phyloP scores from a whole-genome alignment of 148 eudicot species.

The Diospyros lotus region DNA sequence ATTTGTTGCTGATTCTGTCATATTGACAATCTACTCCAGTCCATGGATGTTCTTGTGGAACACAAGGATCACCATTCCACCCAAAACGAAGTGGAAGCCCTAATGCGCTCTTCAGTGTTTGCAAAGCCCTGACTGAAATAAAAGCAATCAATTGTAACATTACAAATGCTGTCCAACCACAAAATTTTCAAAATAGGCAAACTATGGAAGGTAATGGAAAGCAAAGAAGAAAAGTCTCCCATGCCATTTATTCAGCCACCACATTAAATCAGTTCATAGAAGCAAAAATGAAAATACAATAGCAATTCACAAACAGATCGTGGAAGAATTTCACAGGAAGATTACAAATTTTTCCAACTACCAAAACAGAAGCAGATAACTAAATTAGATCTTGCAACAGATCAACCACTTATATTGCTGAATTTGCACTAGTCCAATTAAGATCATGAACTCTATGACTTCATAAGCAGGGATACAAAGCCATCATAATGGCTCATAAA shows the following conservation, averaged over 20 bases:
- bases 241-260: slow-evolving; percentile 1
- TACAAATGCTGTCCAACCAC: neutral
- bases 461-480: neutral
- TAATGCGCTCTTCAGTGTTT: slow-evolving; percentile 57
- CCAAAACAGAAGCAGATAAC: slow-evolving; percentile 1
- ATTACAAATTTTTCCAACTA: neutral
- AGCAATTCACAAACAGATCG: neutral
- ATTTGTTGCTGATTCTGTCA: slow-evolving; percentile 49
- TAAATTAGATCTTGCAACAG: neutral
- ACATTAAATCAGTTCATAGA: neutral
- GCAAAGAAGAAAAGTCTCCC: slow-evolving; percentile 1
- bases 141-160: neutral
- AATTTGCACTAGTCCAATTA: neutral
- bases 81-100: slow-evolving; percentile 96
- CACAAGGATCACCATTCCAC: slow-evolving; percentile 99
- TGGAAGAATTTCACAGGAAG: neutral
- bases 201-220: slow-evolving; percentile 10
- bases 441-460: neutral
- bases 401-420: neutral
- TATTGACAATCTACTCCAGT: slow-evolving; percentile 89
- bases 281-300: neutral
- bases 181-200: neutral
- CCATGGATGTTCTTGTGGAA: slow-evolving; percentile 98
- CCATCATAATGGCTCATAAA: neutral
- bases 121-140: slow-evolving; percentile 70